Percentiles rank a stretch among this genome's conserved stretches.
These are phyloP conservation scores for Stachybotrys echinatus DNA, from an alignment of 2,329 filamentous ascomycete genomes.

Conservation along the genomic window DNA sequence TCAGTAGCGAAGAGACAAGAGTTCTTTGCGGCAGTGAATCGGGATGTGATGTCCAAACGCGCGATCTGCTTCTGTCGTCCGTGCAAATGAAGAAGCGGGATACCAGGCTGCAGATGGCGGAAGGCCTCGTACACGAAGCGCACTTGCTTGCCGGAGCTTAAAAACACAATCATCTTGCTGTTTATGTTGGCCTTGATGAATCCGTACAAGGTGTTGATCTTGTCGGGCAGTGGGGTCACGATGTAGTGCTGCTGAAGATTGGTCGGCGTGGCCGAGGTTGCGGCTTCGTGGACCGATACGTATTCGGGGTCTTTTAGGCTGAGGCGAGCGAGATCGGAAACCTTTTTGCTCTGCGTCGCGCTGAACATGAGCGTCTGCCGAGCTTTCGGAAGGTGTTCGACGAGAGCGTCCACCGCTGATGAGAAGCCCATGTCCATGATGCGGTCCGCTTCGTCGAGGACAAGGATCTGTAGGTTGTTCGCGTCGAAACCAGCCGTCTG, in stretches of 20 bases:
- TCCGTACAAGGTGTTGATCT: slow-evolving; percentile 86
- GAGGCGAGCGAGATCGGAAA: slow-evolving; percentile 84
- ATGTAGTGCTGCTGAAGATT: slow-evolving; percentile 90
- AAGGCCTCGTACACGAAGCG: slow-evolving; percentile 94
- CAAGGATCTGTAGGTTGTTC: slow-evolving; percentile 85
- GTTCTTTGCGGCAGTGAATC: slow-evolving; percentile 75
- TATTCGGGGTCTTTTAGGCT: slow-evolving; percentile 91
- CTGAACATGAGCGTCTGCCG: slow-evolving; percentile 93
- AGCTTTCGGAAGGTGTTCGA: slow-evolving; percentile 81
- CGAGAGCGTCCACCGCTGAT: slow-evolving; percentile 79
- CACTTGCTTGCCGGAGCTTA: slow-evolving; percentile 94
- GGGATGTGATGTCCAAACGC: slow-evolving; percentile 78
- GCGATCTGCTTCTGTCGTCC: slow-evolving; percentile 90
- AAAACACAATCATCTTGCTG: slow-evolving; percentile 89
- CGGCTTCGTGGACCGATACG: slow-evolving; percentile 84
- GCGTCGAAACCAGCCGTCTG: slow-evolving; percentile 88
- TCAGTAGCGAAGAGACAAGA: slow-evolving; percentile 94
- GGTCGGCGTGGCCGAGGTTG: slow-evolving; percentile 72
- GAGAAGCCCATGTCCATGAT: slow-evolving; percentile 99
- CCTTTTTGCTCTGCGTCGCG: slow-evolving; percentile 90
- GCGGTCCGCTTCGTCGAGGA: slow-evolving; percentile 91
- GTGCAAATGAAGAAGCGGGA: slow-evolving; percentile 86
- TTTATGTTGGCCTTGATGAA: slow-evolving; percentile 91
- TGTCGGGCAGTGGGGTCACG: slow-evolving; percentile 76
- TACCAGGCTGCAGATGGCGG: slow-evolving; percentile 87